A percentile compares a stretch with the other conserved stretches of the same genome.
These are phyloP conservation scores for Dinochytrium kinnereticum DNA, from an alignment of 371 early-diverging fungal genomes.

Conservation along the genomic window DNA sequence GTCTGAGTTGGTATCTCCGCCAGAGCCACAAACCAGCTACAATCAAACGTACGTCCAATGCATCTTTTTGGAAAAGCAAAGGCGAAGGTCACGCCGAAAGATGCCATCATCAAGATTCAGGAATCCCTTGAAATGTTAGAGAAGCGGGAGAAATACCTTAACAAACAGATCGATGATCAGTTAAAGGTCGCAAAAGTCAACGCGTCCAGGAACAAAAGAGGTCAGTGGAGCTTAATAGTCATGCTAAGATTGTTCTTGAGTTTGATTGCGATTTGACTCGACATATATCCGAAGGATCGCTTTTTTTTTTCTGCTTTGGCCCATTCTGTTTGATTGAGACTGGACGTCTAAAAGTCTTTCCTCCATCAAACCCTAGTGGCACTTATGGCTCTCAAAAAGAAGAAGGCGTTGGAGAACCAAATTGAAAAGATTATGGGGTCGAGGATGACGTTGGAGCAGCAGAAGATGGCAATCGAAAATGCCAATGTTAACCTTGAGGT, in stretches of 20 bases:
- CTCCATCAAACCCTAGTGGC: no score
- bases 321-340: no score
- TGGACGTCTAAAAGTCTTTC: no score
- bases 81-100: conserved; percentile 85
- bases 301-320: conserved; percentile 1
- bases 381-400: conserved; percentile 92
- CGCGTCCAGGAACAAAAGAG: conserved; percentile 91
- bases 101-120: conserved; percentile 90
- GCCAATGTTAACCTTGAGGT: conserved; percentile 96
- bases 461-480: conserved; percentile 94
- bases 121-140: conserved; percentile 92
- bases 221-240: no score
- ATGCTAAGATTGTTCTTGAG: no score
- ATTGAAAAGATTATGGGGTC: conserved; percentile 89
- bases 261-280: no score
- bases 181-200: conserved; percentile 85
- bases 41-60: no score
- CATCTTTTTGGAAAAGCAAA: conserved; percentile 80
- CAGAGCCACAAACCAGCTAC: no score
- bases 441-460: conserved; percentile 92
- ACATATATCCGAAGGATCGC: no score
- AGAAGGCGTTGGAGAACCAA: conserved; percentile 84
- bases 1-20: no score
- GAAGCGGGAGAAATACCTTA: conserved; percentile 88
- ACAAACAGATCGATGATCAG: conserved; percentile 88